Evolutionary conservation across 169 alveolate genomes (phyloP).

Genomic region (Cryptosporidium parvum): DNA sequence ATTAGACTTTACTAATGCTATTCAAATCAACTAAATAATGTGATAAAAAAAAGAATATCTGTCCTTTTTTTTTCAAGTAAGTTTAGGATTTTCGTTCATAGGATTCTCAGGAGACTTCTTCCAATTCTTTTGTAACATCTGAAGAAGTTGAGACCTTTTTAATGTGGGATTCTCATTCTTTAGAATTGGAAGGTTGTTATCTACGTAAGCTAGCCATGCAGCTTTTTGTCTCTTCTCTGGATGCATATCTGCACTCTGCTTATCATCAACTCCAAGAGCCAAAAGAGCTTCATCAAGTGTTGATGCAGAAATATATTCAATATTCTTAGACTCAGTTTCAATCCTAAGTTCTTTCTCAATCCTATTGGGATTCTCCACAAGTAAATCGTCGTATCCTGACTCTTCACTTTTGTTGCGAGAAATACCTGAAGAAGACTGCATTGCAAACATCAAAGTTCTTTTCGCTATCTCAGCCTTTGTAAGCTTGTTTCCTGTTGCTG

Average conservation of each 20-base stretch:
- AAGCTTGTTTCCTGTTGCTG: slow-evolving; percentile 26
- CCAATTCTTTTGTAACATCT: slow-evolving; percentile 61
- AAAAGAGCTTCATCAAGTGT: slow-evolving; percentile 62
- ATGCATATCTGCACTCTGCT: slow-evolving; percentile 33
- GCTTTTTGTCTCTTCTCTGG: slow-evolving; percentile 72
- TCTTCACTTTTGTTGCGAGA: slow-evolving; percentile 23
- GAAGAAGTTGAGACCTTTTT: slow-evolving; percentile 63
- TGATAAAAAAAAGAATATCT: background rate
- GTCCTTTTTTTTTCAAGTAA: background rate
- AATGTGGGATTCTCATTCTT: slow-evolving; percentile 54
- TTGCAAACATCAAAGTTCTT: slow-evolving; percentile 69
- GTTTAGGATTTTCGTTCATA: background rate
- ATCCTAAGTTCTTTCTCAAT: slow-evolving; percentile 20
- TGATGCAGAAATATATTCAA: slow-evolving; percentile 65
- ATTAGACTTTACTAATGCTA: background rate
- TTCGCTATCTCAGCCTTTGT: slow-evolving; percentile 71
- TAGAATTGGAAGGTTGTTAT: slow-evolving; percentile 53
- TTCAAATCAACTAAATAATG: background rate
- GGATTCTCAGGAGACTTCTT: slow-evolving; percentile 71
- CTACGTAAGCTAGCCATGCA: slow-evolving; percentile 71
- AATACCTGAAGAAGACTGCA: slow-evolving; percentile 30
- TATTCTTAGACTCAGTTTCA: slow-evolving; percentile 24
- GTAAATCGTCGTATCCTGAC: slow-evolving; percentile 21
- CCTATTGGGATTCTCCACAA: slow-evolving; percentile 56
- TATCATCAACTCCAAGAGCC: slow-evolving; percentile 18